Conservation (phyloP, 106 monocot genomes). For the Phalaenopsis aphrodite region DNA sequence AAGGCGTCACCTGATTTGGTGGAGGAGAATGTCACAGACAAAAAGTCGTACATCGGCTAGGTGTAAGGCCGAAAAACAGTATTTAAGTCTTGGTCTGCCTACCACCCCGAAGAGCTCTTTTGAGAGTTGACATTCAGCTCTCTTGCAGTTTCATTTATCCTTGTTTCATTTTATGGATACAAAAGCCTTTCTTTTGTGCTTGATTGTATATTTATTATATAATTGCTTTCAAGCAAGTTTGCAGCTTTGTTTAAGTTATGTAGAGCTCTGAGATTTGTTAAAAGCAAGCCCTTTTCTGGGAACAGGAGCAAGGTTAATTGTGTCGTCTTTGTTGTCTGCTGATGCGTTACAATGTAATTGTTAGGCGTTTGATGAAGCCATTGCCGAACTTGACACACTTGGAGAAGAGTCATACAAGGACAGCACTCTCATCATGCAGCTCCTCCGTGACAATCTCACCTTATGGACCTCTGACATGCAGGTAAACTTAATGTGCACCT, state of each 20-base stretch:
- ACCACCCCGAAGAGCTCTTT: too few relatives aligned
- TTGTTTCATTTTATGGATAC: too few relatives aligned
- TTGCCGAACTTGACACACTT: not conserved
- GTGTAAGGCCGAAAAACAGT: too few relatives aligned
- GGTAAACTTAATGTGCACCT: not conserved
- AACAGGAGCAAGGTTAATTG: not conserved
- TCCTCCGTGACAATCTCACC: slow-evolving; percentile 8
- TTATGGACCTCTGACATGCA: slow-evolving; percentile 8
- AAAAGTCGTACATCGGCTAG: too few relatives aligned
- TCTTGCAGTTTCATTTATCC: too few relatives aligned
- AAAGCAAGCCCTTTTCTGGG: not conserved
- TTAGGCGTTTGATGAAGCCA: slow-evolving; percentile 6
- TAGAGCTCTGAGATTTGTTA: not conserved
- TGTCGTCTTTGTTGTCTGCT: not conserved
- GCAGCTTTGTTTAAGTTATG: not conserved
- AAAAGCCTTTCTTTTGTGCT: too few relatives aligned
- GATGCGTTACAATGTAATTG: not conserved
- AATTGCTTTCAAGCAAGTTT: not conserved
- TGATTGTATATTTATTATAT: not conserved
- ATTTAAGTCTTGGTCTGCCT: too few relatives aligned
- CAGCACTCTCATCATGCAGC: slow-evolving; percentile 11
- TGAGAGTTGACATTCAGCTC: too few relatives aligned
- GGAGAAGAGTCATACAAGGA: slow-evolving; percentile 10
- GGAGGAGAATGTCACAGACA: too few relatives aligned
- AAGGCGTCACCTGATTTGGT: too few relatives aligned